Percentiles rank a stretch among this genome's conserved stretches.
Evolutionary conservation across 768 basidiomycete species (phyloP).

Genomic region (Termitomyces sp.): DNA sequence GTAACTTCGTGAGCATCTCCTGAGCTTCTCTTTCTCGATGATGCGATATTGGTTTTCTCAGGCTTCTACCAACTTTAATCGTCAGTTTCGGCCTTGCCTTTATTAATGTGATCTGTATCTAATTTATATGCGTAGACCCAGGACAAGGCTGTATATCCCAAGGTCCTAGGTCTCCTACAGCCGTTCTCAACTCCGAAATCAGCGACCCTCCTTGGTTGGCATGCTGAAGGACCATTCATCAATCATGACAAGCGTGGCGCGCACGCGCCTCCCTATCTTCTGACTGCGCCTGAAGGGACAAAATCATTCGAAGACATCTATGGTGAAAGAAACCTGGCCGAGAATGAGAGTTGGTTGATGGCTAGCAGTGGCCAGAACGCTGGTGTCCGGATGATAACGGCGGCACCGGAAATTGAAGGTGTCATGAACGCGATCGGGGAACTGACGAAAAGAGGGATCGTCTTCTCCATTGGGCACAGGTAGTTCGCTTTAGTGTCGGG

Average conservation of each 20-base stretch:
- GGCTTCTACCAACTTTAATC: conserved; percentile 64
- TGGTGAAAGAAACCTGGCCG: conserved; percentile 55
- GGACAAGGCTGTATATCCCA: conserved; percentile 68
- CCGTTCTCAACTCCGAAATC: conserved; percentile 60
- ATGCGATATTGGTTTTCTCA: conserved; percentile 24
- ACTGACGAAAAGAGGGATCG: conserved; percentile 57
- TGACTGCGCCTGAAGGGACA: conserved; percentile 56
- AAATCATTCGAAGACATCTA: conserved; percentile 71
- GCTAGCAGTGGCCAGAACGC: conserved; percentile 34
- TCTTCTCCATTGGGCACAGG: conserved; percentile 90
- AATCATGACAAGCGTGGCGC: conserved; percentile 80
- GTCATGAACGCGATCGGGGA: conserved; percentile 66
- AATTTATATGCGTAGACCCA: conserved; percentile 50
- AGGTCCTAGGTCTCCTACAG: conserved; percentile 58
- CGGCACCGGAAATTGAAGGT: conserved; percentile 82
- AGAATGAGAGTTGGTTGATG: conserved; percentile 66
- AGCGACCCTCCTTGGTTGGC: conserved; percentile 82
- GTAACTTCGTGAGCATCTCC: conserved; percentile 67
- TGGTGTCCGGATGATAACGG: conserved; percentile 77
- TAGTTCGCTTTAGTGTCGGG: conserved; percentile 20
- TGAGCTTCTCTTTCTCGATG: not conserved
- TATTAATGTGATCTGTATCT: not conserved
- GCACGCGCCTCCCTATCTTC: conserved; percentile 64
- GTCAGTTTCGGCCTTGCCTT: conserved; percentile 34
- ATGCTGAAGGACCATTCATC: conserved; percentile 88